Evolutionary conservation across 2,329 filamentous ascomycete species (phyloP), one percentile per base, ranked within the genome.

Genomic region (Penicillium sp.): DNA sequence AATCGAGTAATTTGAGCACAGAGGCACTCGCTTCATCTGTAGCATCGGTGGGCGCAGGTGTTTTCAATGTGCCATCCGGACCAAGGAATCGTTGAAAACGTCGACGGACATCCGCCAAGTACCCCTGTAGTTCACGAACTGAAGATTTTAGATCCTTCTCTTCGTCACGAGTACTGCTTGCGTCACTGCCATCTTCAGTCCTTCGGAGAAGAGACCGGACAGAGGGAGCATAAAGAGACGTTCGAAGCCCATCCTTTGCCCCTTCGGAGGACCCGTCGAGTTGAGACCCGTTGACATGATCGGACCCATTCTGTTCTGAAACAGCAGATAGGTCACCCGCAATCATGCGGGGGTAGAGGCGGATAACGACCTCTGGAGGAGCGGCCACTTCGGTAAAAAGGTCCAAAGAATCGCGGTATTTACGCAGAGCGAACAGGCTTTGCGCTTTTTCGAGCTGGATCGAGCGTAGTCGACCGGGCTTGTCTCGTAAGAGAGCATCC

Each of bases 371-470:
- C 67, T 95, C 90, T 0, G 94, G 92, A 0, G 94, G 90, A 0
- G 94, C 92, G 62, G 90, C 85, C 2, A 96, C 90, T 48, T 94
- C 88, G 3, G 89, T 89, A 73, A 97, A 97, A 2, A 99, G 75
- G 61, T 97, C 92, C 74, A 99, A 81, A 1, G 92, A 87, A 44
- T 91, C 86, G 35, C 87, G 82, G 66, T 92, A 99, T 67, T 88
- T 95, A 62, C 86, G 88, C 60, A 89, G 79, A 52, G 85, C 84
- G 64, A 99, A 99, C 4, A 97, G 76, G 13, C 79, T 76, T 68
- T 95, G 90, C 0, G 92, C 94, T 69, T 99, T 99, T 60, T 88
- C 81, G 76, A 95, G 94, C 74, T 92, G 95, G 62, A 95, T 86
- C 62, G 95, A 88, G 25, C 92, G 83, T 53, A 96, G 79, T 9